Percentiles rank a stretch among this genome's conserved stretches.
These are phyloP conservation scores for Mortierella sp. DNA, from an alignment of 371 early-diverging fungal genomes.

Conservation along the genomic window DNA sequence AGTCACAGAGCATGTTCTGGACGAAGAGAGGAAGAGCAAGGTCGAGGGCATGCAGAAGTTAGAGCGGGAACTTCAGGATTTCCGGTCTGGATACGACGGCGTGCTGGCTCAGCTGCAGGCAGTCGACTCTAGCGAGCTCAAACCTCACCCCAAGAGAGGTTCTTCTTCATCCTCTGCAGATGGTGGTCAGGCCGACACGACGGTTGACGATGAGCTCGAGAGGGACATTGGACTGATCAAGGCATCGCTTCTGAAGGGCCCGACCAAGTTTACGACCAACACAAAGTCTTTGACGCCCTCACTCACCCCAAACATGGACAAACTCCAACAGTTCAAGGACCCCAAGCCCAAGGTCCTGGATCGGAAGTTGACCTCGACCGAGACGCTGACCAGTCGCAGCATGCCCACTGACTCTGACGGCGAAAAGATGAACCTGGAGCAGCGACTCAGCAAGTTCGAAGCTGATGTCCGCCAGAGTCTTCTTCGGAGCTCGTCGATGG, in stretches of 20 bases:
- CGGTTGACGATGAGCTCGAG: constrained; percentile 43
- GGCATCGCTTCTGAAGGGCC: constrained; percentile 20
- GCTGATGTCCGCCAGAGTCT: constrained; percentile 52
- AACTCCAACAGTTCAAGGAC: constrained; percentile 12
- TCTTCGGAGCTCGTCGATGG: constrained; percentile 37
- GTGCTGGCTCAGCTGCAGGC: constrained; percentile 42
- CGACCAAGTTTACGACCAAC: constrained; percentile 10
- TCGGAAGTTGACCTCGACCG: constrained; percentile 45
- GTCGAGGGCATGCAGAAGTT: constrained; percentile 49
- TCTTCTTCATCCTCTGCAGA: constrained; percentile 47
- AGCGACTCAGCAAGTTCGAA: constrained; percentile 47
- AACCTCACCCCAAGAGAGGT: constrained; percentile 29
- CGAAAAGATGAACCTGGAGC: constrained; percentile 42
- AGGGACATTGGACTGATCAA: constrained; percentile 28
- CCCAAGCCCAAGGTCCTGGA: constrained; percentile 29
- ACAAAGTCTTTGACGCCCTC: constrained; percentile 29
- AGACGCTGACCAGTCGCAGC: constrained; percentile 36
- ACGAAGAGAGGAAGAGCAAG: constrained; percentile 39
- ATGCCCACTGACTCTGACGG: constrained; percentile 15
- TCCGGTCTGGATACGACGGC: constrained; percentile 41
- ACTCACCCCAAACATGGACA: constrained; percentile 7
- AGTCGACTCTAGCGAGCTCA: constrained; percentile 12
- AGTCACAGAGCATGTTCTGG: constrained; percentile 35
- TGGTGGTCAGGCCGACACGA: constrained; percentile 39
- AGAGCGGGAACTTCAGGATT: constrained; percentile 43